Base-by-base conservation (phyloP, 169 alveolate genomes). In the Eimeria nieschulzi region DNA sequence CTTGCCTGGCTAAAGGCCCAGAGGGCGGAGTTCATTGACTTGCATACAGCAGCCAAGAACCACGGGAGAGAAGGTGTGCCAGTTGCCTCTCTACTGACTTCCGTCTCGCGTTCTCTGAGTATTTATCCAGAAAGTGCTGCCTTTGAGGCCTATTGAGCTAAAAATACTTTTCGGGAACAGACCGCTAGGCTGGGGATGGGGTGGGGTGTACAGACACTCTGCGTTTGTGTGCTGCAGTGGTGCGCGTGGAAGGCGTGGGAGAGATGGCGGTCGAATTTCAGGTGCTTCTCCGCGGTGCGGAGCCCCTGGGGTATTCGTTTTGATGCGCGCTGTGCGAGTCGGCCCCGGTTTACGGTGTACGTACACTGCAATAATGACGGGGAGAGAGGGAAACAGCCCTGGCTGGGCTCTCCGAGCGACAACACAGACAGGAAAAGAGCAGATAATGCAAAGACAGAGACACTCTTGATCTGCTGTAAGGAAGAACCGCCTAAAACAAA, bases 11-110 rank as follows among this genome's bases (percentile, higher is more conserved):
- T 73, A 6, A 73, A 39, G 1, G 83, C 83, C 7, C 66, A 73
- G 39, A 73, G 83, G 25, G 83, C 83, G 25, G 83, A 73, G 23
- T 73, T 46, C 64, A 73, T 73, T 46, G 83, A 73, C 12, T 63
- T 73, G 46, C 64, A 25, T 3, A 73, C 83, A 1, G 64, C 83
- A 9, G 83, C 83, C 17, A 73, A 46, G 59, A 46, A 56, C 12
- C 75, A 66, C 15, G 75, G 75, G 39, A 12, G 33, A 25, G 83
- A 73, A 73, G 83, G 83, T 53, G 5, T 0, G 9, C 83, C 64
- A 9, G 55, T 54, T 9, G 79, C 54, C 33, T 9, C 46, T 33
- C 46, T 33, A 3, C 46, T 33, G 3, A 33, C 3, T 33, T 33
- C 3, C 46, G 46, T 33, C 46, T 33, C 46, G 46, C 0, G 46